phyloP scores from a whole-genome alignment of 2,329 filamentous ascomycete species.

The Lachnellula cervina region DNA sequence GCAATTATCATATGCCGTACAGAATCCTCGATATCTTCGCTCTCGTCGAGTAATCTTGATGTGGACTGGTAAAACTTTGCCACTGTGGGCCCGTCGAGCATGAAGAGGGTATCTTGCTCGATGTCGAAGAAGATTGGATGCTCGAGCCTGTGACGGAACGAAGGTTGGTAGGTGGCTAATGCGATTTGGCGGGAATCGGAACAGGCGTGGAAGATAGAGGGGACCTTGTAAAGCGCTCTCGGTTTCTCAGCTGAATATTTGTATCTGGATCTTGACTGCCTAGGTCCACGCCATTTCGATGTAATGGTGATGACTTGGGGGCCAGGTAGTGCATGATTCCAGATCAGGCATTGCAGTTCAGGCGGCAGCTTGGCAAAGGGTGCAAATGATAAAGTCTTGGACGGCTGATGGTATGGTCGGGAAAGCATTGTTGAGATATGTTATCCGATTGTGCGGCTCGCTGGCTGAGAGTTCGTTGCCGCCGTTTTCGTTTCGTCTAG shows the following conservation, averaged over 20 bases:
- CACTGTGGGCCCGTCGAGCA: not conserved
- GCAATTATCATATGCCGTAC: not conserved
- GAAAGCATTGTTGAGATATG: not conserved
- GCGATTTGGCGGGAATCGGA: not conserved
- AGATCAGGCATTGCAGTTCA: not conserved
- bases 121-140: not conserved
- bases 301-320: not conserved
- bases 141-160: not conserved
- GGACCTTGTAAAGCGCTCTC: not conserved
- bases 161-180: not conserved
- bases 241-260: no score
- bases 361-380: not conserved
- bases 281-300: not conserved
- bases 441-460: not conserved
- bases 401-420: not conserved
- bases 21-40: not conserved
- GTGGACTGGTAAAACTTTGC: not conserved
- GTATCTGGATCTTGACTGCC: not conserved
- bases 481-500: no score
- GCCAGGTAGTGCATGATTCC: not conserved
- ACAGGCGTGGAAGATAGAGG: not conserved
- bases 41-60: not conserved
- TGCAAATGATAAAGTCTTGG: not conserved
- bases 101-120: not conserved
- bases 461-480: no score